Evolutionary conservation across 1,284 basidiomycete species (phyloP), one percentile per base, ranked within the genome.

Genomic region (Sanguinoderma infundibulare): DNA sequence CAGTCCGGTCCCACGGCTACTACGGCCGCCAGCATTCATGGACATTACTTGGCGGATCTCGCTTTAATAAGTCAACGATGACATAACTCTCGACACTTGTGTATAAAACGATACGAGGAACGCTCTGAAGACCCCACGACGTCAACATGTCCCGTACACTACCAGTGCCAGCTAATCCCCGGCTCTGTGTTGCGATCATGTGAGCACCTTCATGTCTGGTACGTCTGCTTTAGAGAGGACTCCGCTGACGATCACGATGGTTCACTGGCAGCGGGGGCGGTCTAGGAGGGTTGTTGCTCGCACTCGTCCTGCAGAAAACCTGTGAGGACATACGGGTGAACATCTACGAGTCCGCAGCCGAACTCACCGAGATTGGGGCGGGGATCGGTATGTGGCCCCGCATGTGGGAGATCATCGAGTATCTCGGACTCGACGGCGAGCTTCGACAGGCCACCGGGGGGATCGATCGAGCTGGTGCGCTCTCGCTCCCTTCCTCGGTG

Each of bases 311-410:
- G 12, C 69, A 74, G 3, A 73, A 74, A 60, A 70, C 26, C 42
- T 42, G 72, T 51, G 65, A 74, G 3, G 71, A 78, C 60, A 74
- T 81, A 34, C 72, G 75, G 32, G 72, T 82, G 39, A 74, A 78
- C 34, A 67, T 81, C n/a, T 82, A 80, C 67, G 80, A 81, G 66
- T 71, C 75, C 8, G 72, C 77, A 1, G 34, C 60, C 6, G 66
- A 72, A 54, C 77, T 82, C 55, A 67, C 73, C 17, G 77, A 78
- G 65, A 69, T 79, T 38, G 81, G 81, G 5, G 80, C 80, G 8
- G 80, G 79, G 6, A 75, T 75, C 24, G 69, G 65, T 4, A 60
- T 76, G 53, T 70, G 62, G 61, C 75, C 74, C 12, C 61, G 70
- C 17, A 55, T 61, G 7, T 69, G 70, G 70, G 59, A 62, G 22